Evolutionary conservation across 2,329 filamentous ascomycete species (phyloP).

Genomic region (Xylogone sp.): DNA sequence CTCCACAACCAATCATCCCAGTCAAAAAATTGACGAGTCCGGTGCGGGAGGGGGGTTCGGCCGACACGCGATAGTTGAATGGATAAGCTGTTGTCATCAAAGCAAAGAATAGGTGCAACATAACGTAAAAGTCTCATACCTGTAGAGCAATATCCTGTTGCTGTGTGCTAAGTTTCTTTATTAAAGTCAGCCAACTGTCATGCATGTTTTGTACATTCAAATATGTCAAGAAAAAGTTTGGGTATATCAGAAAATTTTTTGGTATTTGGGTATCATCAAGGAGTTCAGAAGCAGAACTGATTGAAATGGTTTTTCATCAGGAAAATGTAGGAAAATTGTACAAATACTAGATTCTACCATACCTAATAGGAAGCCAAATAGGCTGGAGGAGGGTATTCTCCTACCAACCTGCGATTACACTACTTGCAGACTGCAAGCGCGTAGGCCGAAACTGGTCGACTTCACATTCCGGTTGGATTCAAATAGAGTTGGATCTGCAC

Average conservation of each 20-base stretch:
- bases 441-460: too few species aligned
- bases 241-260: too few species aligned
- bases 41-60: conserved; percentile 74
- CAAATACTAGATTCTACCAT: conserved; percentile 1
- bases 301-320: conserved; percentile 63
- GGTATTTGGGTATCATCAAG: conserved; percentile 63
- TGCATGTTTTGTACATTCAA: conserved; percentile 27
- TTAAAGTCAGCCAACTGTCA: conserved; percentile 24
- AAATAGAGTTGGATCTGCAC: conserved; percentile 9
- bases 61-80: conserved; percentile 66
- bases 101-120: conserved; percentile 13
- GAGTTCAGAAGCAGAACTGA: conserved; percentile 75
- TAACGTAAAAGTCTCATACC: conserved; percentile 12
- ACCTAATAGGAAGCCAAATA: conserved; percentile 1
- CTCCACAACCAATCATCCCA: conserved; percentile 75
- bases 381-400: too few species aligned
- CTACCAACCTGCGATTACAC: too few species aligned
- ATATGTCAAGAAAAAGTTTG: too few species aligned
- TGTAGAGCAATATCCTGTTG: background rate
- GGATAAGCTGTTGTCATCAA: conserved; percentile 69
- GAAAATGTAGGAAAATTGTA: conserved; percentile 19
- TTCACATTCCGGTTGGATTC: too few species aligned
- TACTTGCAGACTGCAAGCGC: too few species aligned
- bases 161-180: background rate
- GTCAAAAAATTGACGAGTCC: conserved; percentile 44